phyloP scores from a whole-genome alignment of 2,329 filamentous ascomycete species.

The Botrytis squamosa region DNA sequence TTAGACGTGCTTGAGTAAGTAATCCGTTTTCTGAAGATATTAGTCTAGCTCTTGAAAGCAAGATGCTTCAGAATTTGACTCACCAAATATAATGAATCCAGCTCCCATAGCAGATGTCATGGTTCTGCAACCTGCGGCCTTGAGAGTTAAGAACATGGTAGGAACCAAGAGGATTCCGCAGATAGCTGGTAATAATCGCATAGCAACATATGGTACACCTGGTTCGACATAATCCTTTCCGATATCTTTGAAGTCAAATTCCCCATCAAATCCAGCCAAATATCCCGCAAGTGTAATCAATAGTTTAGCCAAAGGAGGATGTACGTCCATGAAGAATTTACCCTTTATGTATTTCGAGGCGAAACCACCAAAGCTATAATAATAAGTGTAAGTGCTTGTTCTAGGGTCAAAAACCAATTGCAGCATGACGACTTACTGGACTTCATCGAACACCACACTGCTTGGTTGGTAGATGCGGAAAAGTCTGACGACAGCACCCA shows the following conservation, averaged over 20 bases:
- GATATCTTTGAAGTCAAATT: constrained; percentile 99
- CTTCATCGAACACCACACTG: constrained; percentile 98
- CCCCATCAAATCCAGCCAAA: constrained; percentile 89
- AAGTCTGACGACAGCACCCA: constrained; percentile 78
- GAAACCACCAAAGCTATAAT: constrained; percentile 85
- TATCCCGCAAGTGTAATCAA: constrained; percentile 93
- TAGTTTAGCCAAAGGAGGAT: constrained; percentile 93
- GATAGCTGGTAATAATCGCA: constrained; percentile 90
- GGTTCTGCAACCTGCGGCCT: constrained; percentile 84
- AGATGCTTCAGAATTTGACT: constrained; percentile 30
- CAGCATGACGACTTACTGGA: constrained; percentile 72
- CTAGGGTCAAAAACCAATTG: not conserved
- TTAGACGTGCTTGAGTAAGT: constrained; percentile 89
- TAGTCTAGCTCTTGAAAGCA: constrained; percentile 25
- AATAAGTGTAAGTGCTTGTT: constrained; percentile 27
- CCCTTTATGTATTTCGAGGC: constrained; percentile 99
- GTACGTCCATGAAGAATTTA: constrained; percentile 99
- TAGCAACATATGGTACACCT: constrained; percentile 92
- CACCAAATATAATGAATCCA: constrained; percentile 86
- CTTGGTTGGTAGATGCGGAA: constrained; percentile 96
- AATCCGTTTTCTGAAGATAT: constrained; percentile 78
- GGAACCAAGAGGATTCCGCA: constrained; percentile 86
- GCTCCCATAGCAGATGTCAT: constrained; percentile 81
- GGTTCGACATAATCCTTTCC: constrained; percentile 98
- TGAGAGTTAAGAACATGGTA: constrained; percentile 91